phyloP scores from a whole-genome alignment of 2,329 filamentous ascomycete species.

The Monosporascus sp. region DNA sequence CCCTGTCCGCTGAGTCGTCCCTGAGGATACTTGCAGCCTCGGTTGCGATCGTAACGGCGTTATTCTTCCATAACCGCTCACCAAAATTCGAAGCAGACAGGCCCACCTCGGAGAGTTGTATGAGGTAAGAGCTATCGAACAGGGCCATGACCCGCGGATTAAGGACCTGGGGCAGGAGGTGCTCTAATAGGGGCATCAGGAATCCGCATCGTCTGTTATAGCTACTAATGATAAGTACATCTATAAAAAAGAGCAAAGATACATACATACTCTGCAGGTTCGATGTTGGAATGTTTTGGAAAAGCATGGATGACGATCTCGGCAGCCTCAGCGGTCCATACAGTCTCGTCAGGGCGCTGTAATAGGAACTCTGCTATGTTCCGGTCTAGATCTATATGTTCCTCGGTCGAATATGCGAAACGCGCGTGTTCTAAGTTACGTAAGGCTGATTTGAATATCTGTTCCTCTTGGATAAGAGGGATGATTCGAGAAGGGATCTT shows the following conservation, averaged over 20 bases:
- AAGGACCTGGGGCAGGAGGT: background rate
- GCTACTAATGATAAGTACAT: background rate
- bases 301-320: background rate
- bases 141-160: background rate
- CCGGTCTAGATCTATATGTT: background rate
- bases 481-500: background rate
- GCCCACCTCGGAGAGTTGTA: slow-evolving; percentile 3
- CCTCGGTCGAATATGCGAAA: background rate
- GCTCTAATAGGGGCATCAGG: background rate
- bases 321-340: background rate
- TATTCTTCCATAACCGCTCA: slow-evolving; percentile 3
- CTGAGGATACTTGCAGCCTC: background rate
- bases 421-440: background rate
- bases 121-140: background rate
- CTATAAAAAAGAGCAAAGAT: background rate
- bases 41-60: background rate
- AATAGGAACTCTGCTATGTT: background rate
- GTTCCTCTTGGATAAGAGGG: background rate
- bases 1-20: background rate
- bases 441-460: background rate
- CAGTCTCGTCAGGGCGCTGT: background rate
- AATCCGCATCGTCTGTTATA: background rate
- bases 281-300: background rate
- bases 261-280: background rate
- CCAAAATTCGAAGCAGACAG: slow-evolving; percentile 6